phyloP scores from a whole-genome alignment of 1,139 yeast genomes.

The Nakaseomyces uthaithaninus region DNA sequence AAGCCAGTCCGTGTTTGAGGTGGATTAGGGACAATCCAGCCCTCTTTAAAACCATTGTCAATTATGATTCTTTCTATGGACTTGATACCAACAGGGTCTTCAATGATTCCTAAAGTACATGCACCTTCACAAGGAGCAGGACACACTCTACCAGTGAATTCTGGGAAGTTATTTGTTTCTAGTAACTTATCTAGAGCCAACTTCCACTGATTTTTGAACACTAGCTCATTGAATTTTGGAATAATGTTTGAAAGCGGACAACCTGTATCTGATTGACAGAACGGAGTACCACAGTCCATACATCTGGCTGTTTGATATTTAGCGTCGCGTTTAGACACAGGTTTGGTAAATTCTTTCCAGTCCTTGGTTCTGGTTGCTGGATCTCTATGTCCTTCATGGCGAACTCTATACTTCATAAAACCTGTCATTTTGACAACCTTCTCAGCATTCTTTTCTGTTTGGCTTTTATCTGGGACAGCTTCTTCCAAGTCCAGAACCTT shows the following conservation, averaged over 20 bases:
- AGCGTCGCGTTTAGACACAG: slow-evolving; percentile 79
- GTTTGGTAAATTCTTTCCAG: slow-evolving; percentile 84
- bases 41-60: slow-evolving; percentile 92
- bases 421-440: slow-evolving; percentile 71
- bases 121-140: slow-evolving; percentile 99
- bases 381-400: slow-evolving; percentile 78
- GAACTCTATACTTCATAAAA: slow-evolving; percentile 86
- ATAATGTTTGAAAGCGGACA: slow-evolving; percentile 96
- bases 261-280: slow-evolving; percentile 96
- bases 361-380: slow-evolving; percentile 72
- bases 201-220: slow-evolving; percentile 90
- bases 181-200: slow-evolving; percentile 86
- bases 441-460: slow-evolving; percentile 50
- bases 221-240: slow-evolving; percentile 97
- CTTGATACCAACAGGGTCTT: slow-evolving; percentile 94
- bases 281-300: slow-evolving; percentile 99
- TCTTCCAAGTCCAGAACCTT: slow-evolving; percentile 86
- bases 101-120: slow-evolving; percentile 88
- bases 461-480: slow-evolving; percentile 60
- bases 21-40: slow-evolving; percentile 86
- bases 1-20: slow-evolving; percentile 79
- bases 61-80: slow-evolving; percentile 93
- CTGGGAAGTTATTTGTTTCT: slow-evolving; percentile 98
- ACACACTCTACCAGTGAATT: slow-evolving; percentile 95
- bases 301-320: slow-evolving; percentile 95